Evolutionary conservation across 306 rosid species (phyloP).

Genomic region (Elaeagnus macrophylla): DNA sequence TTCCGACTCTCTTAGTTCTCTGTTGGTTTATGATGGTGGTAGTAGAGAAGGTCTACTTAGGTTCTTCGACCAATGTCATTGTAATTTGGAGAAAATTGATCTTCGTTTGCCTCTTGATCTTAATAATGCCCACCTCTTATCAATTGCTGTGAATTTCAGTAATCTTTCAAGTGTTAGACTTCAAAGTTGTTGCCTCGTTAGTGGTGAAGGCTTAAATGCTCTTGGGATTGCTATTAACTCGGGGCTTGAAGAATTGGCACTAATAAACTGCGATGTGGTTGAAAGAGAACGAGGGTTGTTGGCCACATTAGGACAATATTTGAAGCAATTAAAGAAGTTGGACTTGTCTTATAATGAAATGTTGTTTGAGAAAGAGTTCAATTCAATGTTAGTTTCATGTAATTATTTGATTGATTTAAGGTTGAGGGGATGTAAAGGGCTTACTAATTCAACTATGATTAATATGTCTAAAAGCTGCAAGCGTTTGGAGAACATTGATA

Average conservation of each 20-base stretch:
- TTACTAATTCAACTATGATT: slow-evolving; percentile 31
- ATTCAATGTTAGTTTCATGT: slow-evolving; percentile 63
- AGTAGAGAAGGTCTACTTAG: slow-evolving; percentile 56
- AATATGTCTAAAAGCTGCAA: slow-evolving; percentile 53
- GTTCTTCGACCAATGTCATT: slow-evolving; percentile 32
- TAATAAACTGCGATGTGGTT: slow-evolving; percentile 75
- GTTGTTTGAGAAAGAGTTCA: slow-evolving; percentile 65
- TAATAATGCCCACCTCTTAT: slow-evolving; percentile 47
- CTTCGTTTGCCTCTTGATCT: slow-evolving; percentile 86
- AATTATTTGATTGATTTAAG: slow-evolving; percentile 44
- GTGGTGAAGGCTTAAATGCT: slow-evolving; percentile 69
- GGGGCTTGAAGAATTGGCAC: slow-evolving; percentile 61
- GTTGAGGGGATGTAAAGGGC: slow-evolving; percentile 63
- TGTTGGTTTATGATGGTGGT: slow-evolving; percentile 79
- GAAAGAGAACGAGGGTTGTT: slow-evolving; percentile 76
- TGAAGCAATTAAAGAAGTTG: slow-evolving; percentile 51
- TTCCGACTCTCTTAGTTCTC: slow-evolving; percentile 40
- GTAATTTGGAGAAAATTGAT: slow-evolving; percentile 43
- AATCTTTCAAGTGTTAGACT: slow-evolving; percentile 46
- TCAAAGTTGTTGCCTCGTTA: slow-evolving; percentile 73
- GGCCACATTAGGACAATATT: slow-evolving; percentile 68
- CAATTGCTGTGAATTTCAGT: slow-evolving; percentile 38
- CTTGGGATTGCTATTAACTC: slow-evolving; percentile 32
- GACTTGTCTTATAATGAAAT: slow-evolving; percentile 74
- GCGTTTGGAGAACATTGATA: slow-evolving; percentile 47